A percentile compares a stretch with the other conserved stretches of the same genome.
Conservation (phyloP, 768 basidiomycete genomes). For the Paxillus rubicundulus region DNA sequence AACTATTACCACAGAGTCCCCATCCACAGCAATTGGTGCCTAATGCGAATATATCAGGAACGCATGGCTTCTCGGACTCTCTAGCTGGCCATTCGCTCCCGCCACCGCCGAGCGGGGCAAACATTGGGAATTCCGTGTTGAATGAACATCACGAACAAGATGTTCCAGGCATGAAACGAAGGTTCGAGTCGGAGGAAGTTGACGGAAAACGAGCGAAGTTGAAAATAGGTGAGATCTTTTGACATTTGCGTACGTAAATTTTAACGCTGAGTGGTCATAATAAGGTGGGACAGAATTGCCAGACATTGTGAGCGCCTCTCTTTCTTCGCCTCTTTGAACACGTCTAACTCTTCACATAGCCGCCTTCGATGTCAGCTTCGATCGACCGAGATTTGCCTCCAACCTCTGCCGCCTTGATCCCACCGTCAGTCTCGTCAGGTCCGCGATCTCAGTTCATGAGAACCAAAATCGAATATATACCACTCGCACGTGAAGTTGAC, state of each 20-base stretch:
- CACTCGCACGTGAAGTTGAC: constrained; percentile 71
- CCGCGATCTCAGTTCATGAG: constrained; percentile 53
- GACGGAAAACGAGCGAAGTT: constrained; percentile 70
- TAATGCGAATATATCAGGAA: constrained; percentile 21
- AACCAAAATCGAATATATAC: constrained; percentile 87
- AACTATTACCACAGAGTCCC: constrained; percentile 33
- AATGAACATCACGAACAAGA: constrained; percentile 52
- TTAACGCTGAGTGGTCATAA: constrained; percentile 23
- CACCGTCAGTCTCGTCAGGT: constrained; percentile 33
- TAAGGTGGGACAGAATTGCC: constrained; percentile 44
- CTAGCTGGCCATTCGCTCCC: constrained; percentile 19
- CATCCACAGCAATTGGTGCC: constrained; percentile 24
- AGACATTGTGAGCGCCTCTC: constrained; percentile 42
- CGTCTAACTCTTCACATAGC: constrained; percentile 16
- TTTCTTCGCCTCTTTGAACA: constrained; percentile 9
- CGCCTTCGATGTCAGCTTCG: constrained; percentile 16
- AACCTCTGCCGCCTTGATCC: constrained; percentile 26
- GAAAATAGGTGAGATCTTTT: constrained; percentile 60
- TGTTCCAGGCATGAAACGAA: constrained; percentile 66
- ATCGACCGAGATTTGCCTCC: constrained; percentile 17
- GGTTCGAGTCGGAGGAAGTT: constrained; percentile 61
- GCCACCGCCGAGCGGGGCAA: constrained; percentile 11
- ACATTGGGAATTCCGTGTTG: constrained; percentile 6
- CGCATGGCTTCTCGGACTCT: constrained; percentile 25
- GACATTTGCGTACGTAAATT: constrained; percentile 24